These are phyloP conservation scores for Blastomyces silverae DNA, from an alignment of 2,329 filamentous ascomycete species.

Conservation along the genomic window DNA sequence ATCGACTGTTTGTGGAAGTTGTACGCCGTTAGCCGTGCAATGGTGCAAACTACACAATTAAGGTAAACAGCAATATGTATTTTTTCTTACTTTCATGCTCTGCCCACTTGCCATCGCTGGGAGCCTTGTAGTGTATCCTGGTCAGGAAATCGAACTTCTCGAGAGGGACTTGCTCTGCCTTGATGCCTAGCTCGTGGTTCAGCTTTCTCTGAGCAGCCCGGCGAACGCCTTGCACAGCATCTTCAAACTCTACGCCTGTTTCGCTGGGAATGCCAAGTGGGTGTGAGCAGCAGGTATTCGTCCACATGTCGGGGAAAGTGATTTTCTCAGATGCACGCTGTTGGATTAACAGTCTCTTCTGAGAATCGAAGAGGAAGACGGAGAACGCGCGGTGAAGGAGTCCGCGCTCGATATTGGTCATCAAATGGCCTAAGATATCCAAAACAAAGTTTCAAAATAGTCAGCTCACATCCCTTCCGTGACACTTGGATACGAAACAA, in stretches of 20 bases:
- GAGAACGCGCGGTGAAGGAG: conserved; percentile 96
- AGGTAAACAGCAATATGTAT: background rate
- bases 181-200: conserved; percentile 90
- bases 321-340: conserved; percentile 96
- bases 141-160: conserved; percentile 92
- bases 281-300: conserved; percentile 98
- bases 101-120: conserved; percentile 95
- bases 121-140: conserved; percentile 95
- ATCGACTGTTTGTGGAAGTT: conserved; percentile 58
- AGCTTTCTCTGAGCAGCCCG: conserved; percentile 88
- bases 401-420: conserved; percentile 97
- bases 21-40: conserved; percentile 8
- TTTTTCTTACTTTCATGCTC: conserved; percentile 82
- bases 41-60: background rate
- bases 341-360: conserved; percentile 88
- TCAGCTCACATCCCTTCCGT: background rate
- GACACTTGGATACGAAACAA: background rate
- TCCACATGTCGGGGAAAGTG: conserved; percentile 99
- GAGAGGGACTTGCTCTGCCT: conserved; percentile 76
- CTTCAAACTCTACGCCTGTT: conserved; percentile 73
- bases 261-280: conserved; percentile 86
- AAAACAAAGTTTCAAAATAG: conserved; percentile 10
- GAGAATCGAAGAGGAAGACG: conserved; percentile 91
- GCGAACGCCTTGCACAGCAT: conserved; percentile 79
- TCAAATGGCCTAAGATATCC: conserved; percentile 70